These are phyloP conservation scores for Blastocystis hominis DNA, from an alignment of 352 stramenopile genomes.

Conservation along the genomic window DNA sequence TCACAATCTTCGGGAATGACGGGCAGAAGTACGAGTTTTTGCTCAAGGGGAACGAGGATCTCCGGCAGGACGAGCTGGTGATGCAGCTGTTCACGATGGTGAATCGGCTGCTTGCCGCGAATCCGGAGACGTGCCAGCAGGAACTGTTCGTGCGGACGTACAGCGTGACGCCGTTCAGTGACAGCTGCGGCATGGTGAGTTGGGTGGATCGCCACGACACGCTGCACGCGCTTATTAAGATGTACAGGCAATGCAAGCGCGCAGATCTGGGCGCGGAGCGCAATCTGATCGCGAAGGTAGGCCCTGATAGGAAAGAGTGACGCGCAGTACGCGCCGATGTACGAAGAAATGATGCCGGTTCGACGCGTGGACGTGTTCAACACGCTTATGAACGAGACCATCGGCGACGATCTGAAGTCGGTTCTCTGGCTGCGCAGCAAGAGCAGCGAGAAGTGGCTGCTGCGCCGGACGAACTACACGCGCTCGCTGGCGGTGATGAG, in stretches of 20 bases:
- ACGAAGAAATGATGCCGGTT: slow-evolving; percentile 85
- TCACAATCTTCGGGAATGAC: slow-evolving; percentile 87
- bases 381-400: slow-evolving; percentile 65
- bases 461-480: slow-evolving; percentile 90
- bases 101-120: slow-evolving; percentile 91
- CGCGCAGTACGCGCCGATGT: slow-evolving; percentile 72
- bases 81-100: slow-evolving; percentile 99
- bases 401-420: slow-evolving; percentile 90
- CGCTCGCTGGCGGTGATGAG: slow-evolving; percentile 92
- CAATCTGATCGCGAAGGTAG: slow-evolving; percentile 38
- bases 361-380: slow-evolving; percentile 97
- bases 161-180: slow-evolving; percentile 88
- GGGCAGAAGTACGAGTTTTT: slow-evolving; percentile 95
- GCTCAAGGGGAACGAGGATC: slow-evolving; percentile 96
- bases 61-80: slow-evolving; percentile 95
- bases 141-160: slow-evolving; percentile 90
- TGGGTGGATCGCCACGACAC: slow-evolving; percentile 97
- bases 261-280: slow-evolving; percentile 1
- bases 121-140: slow-evolving; percentile 85
- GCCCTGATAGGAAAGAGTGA: not conserved
- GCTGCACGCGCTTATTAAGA: slow-evolving; percentile 87
- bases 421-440: slow-evolving; percentile 95
- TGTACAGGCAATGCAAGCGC: slow-evolving; percentile 74
- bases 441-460: slow-evolving; percentile 94
- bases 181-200: slow-evolving; percentile 91